Evolutionary conservation across 257 asterid species (phyloP), one percentile per base, ranked within the genome.

Genomic region (Ligustrum vulgare): DNA sequence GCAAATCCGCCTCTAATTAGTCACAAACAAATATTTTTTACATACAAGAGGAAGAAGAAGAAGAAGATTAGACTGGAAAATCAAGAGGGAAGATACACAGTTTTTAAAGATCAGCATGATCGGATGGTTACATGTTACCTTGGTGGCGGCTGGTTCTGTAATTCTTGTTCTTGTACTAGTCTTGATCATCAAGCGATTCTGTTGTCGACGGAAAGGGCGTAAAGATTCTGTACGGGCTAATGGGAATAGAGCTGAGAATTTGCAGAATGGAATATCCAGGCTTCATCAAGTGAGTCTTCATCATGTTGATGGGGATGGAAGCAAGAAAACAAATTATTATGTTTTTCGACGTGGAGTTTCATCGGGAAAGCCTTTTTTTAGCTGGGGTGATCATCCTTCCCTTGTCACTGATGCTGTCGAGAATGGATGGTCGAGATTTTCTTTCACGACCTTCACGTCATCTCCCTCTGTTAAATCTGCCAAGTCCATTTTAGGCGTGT

Each of bases 371-470:
- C 81, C 84, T 4, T 49, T 79, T n/a, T 94, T 95, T 82, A 80
- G 67, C 66, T 95, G 99, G 99, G 83, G 82, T 28, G 98, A 95
- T 72, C 89, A 91, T 73, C 99, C 99, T 13, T 84, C 94, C 16
- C 83, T 89, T 3, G 85, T 89, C 22, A 83, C 91, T 1, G 99
- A 91, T 25, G 99, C 96, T 47, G 96, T 95, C 22, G 99, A 93
- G 41, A 91, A 93, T 65, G 99, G 99, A 16, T 95, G 99, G 99
- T 80, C 97, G 6, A 80, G 91, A 20, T 95, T 95, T 71, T 93
- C 89, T 25, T 95, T 95, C 83, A 72, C 91, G 0, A 32, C 85
- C 33, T 68, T 69, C 28, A 68, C 65, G 9, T 41, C 88, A 0
- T 83, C 96, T 58, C 80, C 93, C 3, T 85, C 95, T 0, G 77